phyloP scores from a whole-genome alignment of 768 basidiomycete species.

The Agrocybe pediades region DNA sequence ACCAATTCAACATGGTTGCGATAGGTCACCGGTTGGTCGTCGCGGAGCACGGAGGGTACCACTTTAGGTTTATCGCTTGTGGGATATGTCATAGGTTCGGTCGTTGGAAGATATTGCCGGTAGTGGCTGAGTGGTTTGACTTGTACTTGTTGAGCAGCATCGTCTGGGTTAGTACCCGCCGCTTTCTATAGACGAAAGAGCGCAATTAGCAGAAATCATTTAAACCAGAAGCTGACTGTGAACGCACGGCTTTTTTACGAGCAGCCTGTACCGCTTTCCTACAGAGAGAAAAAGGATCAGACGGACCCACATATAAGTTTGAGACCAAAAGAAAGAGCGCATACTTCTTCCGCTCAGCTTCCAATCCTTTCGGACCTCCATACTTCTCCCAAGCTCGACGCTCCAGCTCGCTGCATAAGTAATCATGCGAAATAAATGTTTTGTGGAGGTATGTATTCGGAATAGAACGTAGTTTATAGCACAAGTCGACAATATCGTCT shows the following conservation, averaged over 20 bases:
- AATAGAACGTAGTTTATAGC: neutral
- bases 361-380: conserved; percentile 10
- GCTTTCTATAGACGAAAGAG: neutral
- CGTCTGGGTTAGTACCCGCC: neutral
- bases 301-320: neutral
- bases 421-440: neutral
- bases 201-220: neutral
- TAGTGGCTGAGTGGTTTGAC: neutral
- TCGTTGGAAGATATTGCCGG: neutral
- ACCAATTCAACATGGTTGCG: no score
- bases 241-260: neutral
- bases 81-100: neutral
- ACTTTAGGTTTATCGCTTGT: neutral
- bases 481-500: neutral
- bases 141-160: neutral
- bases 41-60: no score
- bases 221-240: neutral
- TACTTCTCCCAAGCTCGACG: conserved; percentile 3
- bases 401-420: neutral
- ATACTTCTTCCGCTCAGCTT: neutral
- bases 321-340: neutral
- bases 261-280: neutral
- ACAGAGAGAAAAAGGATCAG: neutral
- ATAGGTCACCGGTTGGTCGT: no score
- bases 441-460: neutral